Conservation (phyloP, 768 basidiomycete species). For the Podaxis sp. region DNA sequence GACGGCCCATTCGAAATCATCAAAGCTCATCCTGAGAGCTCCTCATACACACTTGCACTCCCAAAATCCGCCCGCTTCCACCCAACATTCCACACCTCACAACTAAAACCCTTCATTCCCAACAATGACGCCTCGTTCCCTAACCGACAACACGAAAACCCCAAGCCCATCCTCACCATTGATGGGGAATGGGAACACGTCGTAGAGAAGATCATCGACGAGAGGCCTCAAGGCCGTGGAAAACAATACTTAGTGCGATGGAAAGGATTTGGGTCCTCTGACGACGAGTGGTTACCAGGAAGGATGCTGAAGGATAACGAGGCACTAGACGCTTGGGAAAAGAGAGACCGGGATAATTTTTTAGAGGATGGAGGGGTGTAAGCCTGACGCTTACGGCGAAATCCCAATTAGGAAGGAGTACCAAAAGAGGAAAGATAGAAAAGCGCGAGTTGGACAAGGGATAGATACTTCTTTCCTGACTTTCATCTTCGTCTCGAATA, state of each 20-base stretch:
- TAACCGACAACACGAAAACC: not conserved
- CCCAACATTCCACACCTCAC: not conserved
- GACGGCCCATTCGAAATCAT: not conserved
- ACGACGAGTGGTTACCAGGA: conserved; percentile 28
- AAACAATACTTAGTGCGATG: conserved; percentile 31
- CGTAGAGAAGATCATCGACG: conserved; percentile 29
- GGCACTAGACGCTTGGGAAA: conserved; percentile 20
- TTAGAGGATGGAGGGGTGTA: not conserved
- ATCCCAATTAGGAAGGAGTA: too few relatives aligned
- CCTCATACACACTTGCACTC: not conserved
- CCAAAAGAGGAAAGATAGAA: too few relatives aligned
- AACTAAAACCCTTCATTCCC: not conserved
- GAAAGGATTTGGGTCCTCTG: conserved; percentile 24
- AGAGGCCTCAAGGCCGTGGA: conserved; percentile 19
- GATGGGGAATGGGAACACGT: conserved; percentile 26
- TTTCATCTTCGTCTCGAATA: too few relatives aligned
- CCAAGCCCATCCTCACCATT: not conserved
- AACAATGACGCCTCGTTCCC: not conserved
- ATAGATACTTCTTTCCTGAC: too few relatives aligned
- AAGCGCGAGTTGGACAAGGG: too few relatives aligned
- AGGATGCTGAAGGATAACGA: conserved; percentile 22
- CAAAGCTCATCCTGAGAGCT: not conserved
- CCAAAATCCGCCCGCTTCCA: not conserved
- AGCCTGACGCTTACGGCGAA: too few relatives aligned
- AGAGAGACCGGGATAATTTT: not conserved